phyloP scores from a whole-genome alignment of 1,284 basidiomycete genomes.

The Cutaneotrichosporon cavernicola region DNA sequence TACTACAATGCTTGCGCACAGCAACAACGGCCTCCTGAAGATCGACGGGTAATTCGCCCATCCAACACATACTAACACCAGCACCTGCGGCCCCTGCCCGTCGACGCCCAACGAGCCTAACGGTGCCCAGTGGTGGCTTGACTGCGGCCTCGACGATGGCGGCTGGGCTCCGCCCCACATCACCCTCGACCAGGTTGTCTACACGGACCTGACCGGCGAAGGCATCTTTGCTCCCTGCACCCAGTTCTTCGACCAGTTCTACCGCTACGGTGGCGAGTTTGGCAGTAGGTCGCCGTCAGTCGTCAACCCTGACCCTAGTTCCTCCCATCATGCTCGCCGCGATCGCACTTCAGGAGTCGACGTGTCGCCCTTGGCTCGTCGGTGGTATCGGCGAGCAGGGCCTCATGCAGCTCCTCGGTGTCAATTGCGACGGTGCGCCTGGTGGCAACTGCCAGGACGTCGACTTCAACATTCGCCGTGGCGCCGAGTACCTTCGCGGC shows the following conservation, averaged over 20 bases:
- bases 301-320: not conserved
- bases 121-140: slow-evolving; percentile 71
- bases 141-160: slow-evolving; percentile 64
- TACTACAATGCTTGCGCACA: not conserved
- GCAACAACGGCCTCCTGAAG: not conserved
- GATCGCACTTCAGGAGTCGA: slow-evolving; percentile 77
- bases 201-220: slow-evolving; percentile 59
- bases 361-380: slow-evolving; percentile 54
- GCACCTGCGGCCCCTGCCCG: slow-evolving; percentile 40
- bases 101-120: slow-evolving; percentile 61
- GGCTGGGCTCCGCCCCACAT: slow-evolving; percentile 54
- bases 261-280: slow-evolving; percentile 62
- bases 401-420: slow-evolving; percentile 74
- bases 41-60: slow-evolving; percentile 1
- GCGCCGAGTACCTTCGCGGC: slow-evolving; percentile 32
- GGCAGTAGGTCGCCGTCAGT: slow-evolving; percentile 53
- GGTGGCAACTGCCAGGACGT: slow-evolving; percentile 52
- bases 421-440: slow-evolving; percentile 71
- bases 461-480: slow-evolving; percentile 61
- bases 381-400: slow-evolving; percentile 67
- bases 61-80: not conserved
- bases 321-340: slow-evolving; percentile 70
- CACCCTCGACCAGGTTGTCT: slow-evolving; percentile 58
- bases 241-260: slow-evolving; percentile 61
- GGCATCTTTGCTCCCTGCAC: slow-evolving; percentile 67